Conservation (phyloP, 768 basidiomycete species). For the Mycena capillaripes region DNA sequence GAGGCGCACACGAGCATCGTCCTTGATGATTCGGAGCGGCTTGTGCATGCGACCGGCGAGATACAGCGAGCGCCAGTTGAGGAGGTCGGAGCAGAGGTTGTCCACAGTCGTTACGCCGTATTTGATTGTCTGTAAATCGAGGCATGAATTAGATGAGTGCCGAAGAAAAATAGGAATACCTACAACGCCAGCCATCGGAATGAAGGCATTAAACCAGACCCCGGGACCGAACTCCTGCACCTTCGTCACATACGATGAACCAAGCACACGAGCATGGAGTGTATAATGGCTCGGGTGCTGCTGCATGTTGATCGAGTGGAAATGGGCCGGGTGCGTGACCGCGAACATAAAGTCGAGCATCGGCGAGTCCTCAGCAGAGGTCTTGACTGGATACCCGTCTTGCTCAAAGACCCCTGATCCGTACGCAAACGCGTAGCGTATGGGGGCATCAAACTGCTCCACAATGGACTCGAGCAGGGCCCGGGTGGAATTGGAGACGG, state of each 20-base stretch:
- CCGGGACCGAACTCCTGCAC: slow-evolving; percentile 86
- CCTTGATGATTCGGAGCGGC: slow-evolving; percentile 92
- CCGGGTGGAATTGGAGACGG: slow-evolving; percentile 84
- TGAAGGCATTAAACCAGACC: slow-evolving; percentile 96
- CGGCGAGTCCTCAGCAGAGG: slow-evolving; percentile 58
- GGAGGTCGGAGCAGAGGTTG: slow-evolving; percentile 88
- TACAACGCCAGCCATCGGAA: slow-evolving; percentile 87
- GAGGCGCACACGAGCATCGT: slow-evolving; percentile 91
- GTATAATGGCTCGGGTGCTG: slow-evolving; percentile 95
- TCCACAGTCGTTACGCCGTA: slow-evolving; percentile 96
- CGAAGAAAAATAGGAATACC: slow-evolving; percentile 49
- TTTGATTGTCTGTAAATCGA: slow-evolving; percentile 81
- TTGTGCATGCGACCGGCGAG: slow-evolving; percentile 98
- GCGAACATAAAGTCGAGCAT: slow-evolving; percentile 99
- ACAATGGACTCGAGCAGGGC: slow-evolving; percentile 87
- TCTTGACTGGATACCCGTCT: slow-evolving; percentile 72
- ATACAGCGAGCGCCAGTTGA: slow-evolving; percentile 95
- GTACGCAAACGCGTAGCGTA: slow-evolving; percentile 98
- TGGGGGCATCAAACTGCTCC: slow-evolving; percentile 86
- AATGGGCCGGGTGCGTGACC: slow-evolving; percentile 92
- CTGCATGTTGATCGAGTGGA: slow-evolving; percentile 96
- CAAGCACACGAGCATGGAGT: slow-evolving; percentile 85
- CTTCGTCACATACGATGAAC: slow-evolving; percentile 84
- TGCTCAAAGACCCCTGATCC: slow-evolving; percentile 97
- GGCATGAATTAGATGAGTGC: slow-evolving; percentile 3